Base-by-base conservation (phyloP, 208 protist species). In the Leishmania aethiopica region DNA sequence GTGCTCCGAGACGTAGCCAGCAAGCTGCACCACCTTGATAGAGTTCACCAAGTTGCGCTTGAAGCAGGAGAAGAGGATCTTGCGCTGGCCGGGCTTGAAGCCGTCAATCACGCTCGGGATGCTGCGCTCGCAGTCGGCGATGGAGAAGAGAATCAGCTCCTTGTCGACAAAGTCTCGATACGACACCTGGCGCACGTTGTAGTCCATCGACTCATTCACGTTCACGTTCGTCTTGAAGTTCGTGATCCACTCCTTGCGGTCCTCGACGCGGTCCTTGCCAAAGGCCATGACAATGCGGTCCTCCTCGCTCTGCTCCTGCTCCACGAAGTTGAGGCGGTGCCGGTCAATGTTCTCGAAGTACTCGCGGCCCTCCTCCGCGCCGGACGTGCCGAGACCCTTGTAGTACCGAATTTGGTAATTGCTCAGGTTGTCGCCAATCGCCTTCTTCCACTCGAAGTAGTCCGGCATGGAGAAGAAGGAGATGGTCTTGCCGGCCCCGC, bases 341-440 rank as follows among this genome's bases (percentile, higher is more conserved):
- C 88, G 84, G 40, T 95, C 88, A 47, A 99, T 96, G 84, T 99
- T 95, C 55, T 96, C 94, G 88, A 99, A 99, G 89, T 99, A 99
- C 85, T 99, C 98, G 79, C 99, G 99, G 47, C 98, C 99, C 91
- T 99, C 99, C 69, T 94, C 86, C 15, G 95, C 81, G 7, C 93
- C 97, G 40, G 89, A 99, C 45, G 99, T 99, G 90, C 99, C 99
- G 75, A 99, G 95, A 97, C 99, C 99, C 93, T 99, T 99, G 95
- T 99, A 99, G 94, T 99, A 99, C 83, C 99, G 99, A 80, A 99
- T 98, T 22, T 98, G 94, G 92, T 99, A 99, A 49, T 97, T 95
- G 28, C 60, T 77, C 55, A 96, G 85, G 77, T 77, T 83, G 71
- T 94, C 91, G 28, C 90, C 88, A 60, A 97, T 89, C 40, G 86